Base-by-base conservation (phyloP, 306 rosid genomes). In the Sophora flavescens region DNA sequence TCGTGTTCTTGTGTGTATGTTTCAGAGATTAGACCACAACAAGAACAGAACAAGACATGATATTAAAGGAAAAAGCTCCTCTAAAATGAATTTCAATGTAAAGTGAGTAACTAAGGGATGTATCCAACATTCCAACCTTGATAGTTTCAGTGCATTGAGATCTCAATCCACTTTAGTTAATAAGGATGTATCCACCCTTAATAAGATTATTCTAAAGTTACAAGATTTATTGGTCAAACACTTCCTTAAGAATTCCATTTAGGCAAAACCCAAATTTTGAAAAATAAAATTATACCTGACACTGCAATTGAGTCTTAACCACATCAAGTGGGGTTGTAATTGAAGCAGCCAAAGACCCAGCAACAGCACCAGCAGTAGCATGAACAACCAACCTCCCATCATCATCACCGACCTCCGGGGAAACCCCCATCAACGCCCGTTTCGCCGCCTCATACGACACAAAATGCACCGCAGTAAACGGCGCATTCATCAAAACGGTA, bases 241-340 rank as follows among this genome's bases (percentile, higher is more conserved):
- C 32, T 2, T 30, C 32, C 32, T 30, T 42, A 42, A 45, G 51
- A 45, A 45, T 45, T 45, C 15, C 51, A 45, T 13, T 45, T 12
- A 45, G 5, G 14, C 6, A 45, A 45, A 45, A 45, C 51, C 15
- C 15, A 45, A 45, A 12, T 10, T 44, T 44, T 11, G 5, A 44
- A 44, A 44, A 44, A 44, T 11, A 44, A 44, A 10, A 3, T 13
- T 42, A 36, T 69, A 91, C 97, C 94, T 91, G 97, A 80, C 94
- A 91, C 69, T 91, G 94, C 76, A 91, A 80, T 64, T 91, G 97
- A 63, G 97, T 91, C 73, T 89, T 91, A 39, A 89, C 94, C 51
- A 91, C 97, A 83, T 91, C 97, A 6, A 91, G 89, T 1, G 97
- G 97, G 4, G 97, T 91, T 2, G 97, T 91, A n/a, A 89, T 70